These are phyloP conservation scores for Gillenia trifoliata DNA, from an alignment of 306 rosid genomes.

Conservation along the genomic window DNA sequence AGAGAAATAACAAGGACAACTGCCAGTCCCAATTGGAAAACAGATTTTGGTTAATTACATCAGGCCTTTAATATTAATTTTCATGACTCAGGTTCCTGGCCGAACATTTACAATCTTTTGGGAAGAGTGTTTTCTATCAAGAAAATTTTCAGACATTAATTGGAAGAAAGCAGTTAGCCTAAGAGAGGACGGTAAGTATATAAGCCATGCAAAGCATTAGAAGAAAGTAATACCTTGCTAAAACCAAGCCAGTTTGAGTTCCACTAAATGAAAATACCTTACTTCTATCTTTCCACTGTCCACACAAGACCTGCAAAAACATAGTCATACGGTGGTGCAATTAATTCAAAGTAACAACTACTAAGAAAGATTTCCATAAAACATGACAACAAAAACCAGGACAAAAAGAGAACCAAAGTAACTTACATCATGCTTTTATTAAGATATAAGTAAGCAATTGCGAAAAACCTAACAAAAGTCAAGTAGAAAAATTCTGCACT, in stretches of 20 bases:
- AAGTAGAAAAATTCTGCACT: no score
- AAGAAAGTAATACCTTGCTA: constrained; percentile 53
- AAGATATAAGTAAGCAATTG: neutral
- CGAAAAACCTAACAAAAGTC: no score
- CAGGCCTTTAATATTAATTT: no score
- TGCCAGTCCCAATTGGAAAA: neutral
- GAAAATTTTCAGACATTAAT: neutral
- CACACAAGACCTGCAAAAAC: constrained; percentile 68
- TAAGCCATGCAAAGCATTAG: neutral
- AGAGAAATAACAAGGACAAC: neutral
- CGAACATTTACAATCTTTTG: no score
- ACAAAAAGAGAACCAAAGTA: neutral
- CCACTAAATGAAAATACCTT: constrained; percentile 80
- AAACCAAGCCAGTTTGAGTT: constrained; percentile 96
- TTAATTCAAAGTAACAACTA: constrained; percentile 3
- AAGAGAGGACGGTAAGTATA: neutral
- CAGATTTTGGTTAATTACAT: neutral
- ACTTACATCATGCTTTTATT: neutral
- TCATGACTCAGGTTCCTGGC: no score
- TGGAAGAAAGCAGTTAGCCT: neutral
- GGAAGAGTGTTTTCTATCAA: neutral
- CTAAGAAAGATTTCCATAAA: neutral
- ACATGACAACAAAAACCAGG: neutral
- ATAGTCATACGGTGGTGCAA: constrained; percentile 13
- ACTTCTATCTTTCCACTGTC: constrained; percentile 59